phyloP scores from a whole-genome alignment of 2,329 filamentous ascomycete genomes.

The Alternaria sp. region DNA sequence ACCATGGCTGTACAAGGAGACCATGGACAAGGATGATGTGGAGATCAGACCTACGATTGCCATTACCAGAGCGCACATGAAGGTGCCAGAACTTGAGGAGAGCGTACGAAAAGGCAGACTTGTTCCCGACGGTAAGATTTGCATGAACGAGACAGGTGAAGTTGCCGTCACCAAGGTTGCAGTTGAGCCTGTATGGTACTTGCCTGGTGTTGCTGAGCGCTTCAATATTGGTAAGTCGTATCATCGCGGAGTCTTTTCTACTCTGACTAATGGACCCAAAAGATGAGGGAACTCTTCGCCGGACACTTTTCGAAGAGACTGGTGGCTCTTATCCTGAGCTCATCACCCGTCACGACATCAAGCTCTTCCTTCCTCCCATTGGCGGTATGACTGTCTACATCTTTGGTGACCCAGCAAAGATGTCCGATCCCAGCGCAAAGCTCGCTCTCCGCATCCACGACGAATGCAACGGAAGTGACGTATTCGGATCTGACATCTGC shows the following conservation, averaged over 20 bases:
- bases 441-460: conserved; percentile 87
- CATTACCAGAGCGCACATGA: conserved; percentile 93
- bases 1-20: conserved; percentile 82
- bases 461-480: conserved; percentile 95
- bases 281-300: conserved; percentile 86
- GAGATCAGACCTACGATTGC: conserved; percentile 92
- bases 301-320: conserved; percentile 92
- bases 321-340: conserved; percentile 96
- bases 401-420: conserved; percentile 93
- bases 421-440: conserved; percentile 83
- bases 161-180: conserved; percentile 95
- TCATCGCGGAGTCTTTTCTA: background rate
- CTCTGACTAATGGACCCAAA: conserved; percentile 23
- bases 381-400: conserved; percentile 96
- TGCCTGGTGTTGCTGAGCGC: conserved; percentile 76
- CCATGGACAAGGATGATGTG: conserved; percentile 78
- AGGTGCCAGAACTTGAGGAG: conserved; percentile 91
- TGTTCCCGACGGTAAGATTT: conserved; percentile 84
- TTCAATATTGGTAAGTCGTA: conserved; percentile 78
- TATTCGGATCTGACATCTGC: conserved; percentile 97
- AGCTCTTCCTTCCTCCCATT: conserved; percentile 94
- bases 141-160: conserved; percentile 84
- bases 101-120: conserved; percentile 83
- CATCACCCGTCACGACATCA: conserved; percentile 93
- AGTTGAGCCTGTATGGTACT: conserved; percentile 81